phyloP scores from a whole-genome alignment of 2,329 filamentous ascomycete species.

The Trichoderma semiorbis region DNA sequence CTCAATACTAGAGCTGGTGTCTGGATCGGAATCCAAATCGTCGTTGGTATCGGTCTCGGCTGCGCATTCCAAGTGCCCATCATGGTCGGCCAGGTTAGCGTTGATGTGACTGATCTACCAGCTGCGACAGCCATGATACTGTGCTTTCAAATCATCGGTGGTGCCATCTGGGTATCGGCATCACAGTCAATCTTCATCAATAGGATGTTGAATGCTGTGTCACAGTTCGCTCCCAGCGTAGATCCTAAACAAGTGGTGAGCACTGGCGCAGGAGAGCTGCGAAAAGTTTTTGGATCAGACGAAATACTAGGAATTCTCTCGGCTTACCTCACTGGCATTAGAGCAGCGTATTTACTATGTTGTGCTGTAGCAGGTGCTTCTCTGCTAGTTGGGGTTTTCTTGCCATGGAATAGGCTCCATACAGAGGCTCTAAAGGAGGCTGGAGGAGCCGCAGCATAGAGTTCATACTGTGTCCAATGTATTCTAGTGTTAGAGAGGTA shows the following conservation, averaged over 20 bases:
- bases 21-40: constrained; percentile 31
- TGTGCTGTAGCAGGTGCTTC: background rate
- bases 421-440: background rate
- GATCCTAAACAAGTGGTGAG: background rate
- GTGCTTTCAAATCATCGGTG: background rate
- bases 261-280: background rate
- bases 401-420: constrained; percentile 1
- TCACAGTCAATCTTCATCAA: constrained; percentile 1
- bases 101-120: background rate
- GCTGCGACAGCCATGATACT: constrained; percentile 4
- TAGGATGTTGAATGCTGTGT: background rate
- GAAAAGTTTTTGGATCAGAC: background rate
- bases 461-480: background rate
- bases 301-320: background rate
- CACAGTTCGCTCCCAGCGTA: background rate
- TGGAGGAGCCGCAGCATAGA: background rate
- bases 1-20: constrained; percentile 18
- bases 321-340: background rate
- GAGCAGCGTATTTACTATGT: background rate
- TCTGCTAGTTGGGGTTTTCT: background rate
- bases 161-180: constrained; percentile 2
- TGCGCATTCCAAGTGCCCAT: constrained; percentile 42
- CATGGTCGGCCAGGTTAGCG: constrained; percentile 36
- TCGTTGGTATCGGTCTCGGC: constrained; percentile 46
- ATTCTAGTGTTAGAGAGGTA: background rate